These are phyloP conservation scores for Rhizopus delemar DNA, from an alignment of 371 early-diverging fungal genomes.

Conservation along the genomic window DNA sequence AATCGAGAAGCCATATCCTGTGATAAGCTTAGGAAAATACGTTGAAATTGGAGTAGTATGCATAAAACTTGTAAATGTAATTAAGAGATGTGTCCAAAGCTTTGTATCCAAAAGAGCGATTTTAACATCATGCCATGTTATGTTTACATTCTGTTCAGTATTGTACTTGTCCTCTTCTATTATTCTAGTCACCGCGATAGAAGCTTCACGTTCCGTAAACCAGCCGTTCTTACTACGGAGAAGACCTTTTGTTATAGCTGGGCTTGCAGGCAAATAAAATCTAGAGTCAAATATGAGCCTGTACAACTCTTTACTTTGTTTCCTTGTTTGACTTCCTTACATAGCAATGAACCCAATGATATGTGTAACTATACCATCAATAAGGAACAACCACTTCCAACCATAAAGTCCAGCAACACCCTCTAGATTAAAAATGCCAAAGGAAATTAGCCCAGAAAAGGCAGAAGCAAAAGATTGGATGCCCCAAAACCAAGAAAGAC, in stretches of 20 bases:
- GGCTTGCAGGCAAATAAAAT: conserved; percentile 51
- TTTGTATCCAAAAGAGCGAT: conserved; percentile 43
- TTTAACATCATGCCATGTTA: conserved; percentile 39
- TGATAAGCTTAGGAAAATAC: conserved; percentile 57
- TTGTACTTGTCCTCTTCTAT: conserved; percentile 57
- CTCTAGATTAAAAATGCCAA: conserved; percentile 55
- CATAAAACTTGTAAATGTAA: conserved; percentile 46
- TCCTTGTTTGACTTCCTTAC: conserved; percentile 14
- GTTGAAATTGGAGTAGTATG: conserved; percentile 42
- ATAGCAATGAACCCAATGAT: conserved; percentile 45
- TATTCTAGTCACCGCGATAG: conserved; percentile 57
- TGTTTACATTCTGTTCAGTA: conserved; percentile 32
- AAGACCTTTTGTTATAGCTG: conserved; percentile 38
- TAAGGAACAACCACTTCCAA: conserved; percentile 62
- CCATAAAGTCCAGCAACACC: conserved; percentile 58
- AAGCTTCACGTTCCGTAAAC: conserved; percentile 40
- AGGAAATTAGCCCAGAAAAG: conserved; percentile 59
- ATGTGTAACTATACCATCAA: conserved; percentile 56
- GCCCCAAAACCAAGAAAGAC: conserved; percentile 64
- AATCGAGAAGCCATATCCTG: conserved; percentile 50
- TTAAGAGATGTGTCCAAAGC: conserved; percentile 45
- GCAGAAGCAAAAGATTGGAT: conserved; percentile 60
- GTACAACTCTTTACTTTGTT: background rate
- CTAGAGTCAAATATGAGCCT: conserved; percentile 7
- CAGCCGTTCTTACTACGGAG: conserved; percentile 43